Evolutionary conservation across 129 eudicot species (phyloP), one percentile per base, ranked within the genome.

Genomic region (Erigeron canadensis): DNA sequence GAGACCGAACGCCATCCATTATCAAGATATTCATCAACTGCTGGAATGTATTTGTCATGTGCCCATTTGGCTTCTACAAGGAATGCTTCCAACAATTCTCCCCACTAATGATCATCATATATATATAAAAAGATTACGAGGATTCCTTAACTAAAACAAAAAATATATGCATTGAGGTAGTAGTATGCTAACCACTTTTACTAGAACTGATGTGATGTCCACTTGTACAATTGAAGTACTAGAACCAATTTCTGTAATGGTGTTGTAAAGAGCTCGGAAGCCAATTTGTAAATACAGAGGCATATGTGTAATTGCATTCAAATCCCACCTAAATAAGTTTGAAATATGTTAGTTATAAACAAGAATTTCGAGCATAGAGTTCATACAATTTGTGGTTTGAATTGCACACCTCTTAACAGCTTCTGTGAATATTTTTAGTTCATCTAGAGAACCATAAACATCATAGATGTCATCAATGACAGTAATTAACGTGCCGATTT

Each of bases 391-490:
- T 63, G 67, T 39, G 18, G 11, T 16, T 63, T 0, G 41, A 51
- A 39, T 40, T 39, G 46, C n/a, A 42, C 19, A 62, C 79, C 83
- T 74, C 38, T 74, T 10, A 19, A 79, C 72, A 47, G 45, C 75
- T 28, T 60, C 8, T 1, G 85, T 85, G 39, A 88, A 81, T 6
- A 70, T 63, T 18, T 81, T 40, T 9, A 85, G 78, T 69, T 85
- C 91, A 9, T 88, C 85, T 45, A 83, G 11, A 5, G 82, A 67
- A 9, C 91, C 91, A 63, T 88, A 83, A 10, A 75, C 82, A 51
- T 88, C 95, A 28, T 83, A 88, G 11, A 77, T 63, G 44, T 83
- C 95, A 64, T 88, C 95, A 9, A 88, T 74, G 16, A 63, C 34
- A 3, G 86, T 77, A 8, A 77, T 61, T 0, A 85, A 54, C 0